Percentiles rank a stretch among this genome's conserved stretches.
These are phyloP conservation scores for Alopecurus myosuroides DNA, from an alignment of 176 grass and related monocot genomes.

Conservation along the genomic window DNA sequence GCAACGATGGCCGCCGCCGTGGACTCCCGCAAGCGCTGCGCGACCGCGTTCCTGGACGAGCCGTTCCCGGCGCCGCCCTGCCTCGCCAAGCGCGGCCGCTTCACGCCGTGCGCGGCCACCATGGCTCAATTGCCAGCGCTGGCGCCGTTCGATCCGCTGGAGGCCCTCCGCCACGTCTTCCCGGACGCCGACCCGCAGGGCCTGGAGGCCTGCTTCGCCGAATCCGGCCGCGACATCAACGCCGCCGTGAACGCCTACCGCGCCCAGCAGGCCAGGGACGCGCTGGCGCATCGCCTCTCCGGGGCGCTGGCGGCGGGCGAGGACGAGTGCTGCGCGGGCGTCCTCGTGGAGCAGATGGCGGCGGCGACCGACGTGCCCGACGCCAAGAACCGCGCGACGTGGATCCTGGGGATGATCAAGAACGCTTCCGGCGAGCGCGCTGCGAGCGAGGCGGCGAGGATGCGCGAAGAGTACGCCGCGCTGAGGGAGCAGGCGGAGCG, in stretches of 20 bases:
- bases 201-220: background rate
- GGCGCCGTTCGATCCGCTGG: background rate
- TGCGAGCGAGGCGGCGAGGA: background rate
- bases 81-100: slow-evolving; percentile 16
- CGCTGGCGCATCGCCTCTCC: background rate
- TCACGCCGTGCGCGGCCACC: background rate
- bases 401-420: background rate
- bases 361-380: background rate
- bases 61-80: background rate
- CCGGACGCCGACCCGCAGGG: background rate
- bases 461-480: background rate
- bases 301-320: background rate
- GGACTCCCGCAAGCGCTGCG: background rate
- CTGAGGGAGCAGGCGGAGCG: background rate
- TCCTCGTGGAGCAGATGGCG: slow-evolving; percentile 19
- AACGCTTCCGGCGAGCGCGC: background rate
- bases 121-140: background rate
- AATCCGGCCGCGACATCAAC: background rate
- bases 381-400: background rate
- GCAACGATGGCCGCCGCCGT: background rate
- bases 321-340: background rate
- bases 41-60: background rate
- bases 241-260: background rate
- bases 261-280: background rate
- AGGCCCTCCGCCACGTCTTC: background rate